phyloP scores from a whole-genome alignment of 2,329 filamentous ascomycete genomes.

The Aspergillus persii region DNA sequence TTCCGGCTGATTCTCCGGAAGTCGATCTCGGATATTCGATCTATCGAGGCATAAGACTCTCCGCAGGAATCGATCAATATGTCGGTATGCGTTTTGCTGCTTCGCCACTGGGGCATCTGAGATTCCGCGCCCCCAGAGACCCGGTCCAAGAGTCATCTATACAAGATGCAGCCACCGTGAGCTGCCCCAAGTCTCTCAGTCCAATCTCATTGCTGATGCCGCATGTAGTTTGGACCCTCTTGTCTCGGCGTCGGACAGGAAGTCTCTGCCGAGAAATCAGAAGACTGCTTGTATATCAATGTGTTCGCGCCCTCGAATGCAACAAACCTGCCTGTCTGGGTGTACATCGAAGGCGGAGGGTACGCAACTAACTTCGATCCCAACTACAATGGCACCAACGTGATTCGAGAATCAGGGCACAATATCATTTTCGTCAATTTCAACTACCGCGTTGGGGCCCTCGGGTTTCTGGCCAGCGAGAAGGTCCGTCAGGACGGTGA shows the following conservation, averaged over 20 bases:
- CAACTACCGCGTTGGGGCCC: slow-evolving; percentile 67
- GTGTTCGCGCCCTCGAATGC: slow-evolving; percentile 31
- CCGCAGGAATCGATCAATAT: background rate
- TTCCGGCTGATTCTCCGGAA: background rate
- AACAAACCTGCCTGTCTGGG: slow-evolving; percentile 59
- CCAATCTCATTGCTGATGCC: background rate
- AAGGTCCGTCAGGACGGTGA: slow-evolving; percentile 55
- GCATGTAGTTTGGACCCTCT: slow-evolving; percentile 33
- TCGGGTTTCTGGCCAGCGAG: slow-evolving; percentile 62
- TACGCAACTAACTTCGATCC: slow-evolving; percentile 52
- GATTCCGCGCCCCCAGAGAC: background rate
- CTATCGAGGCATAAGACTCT: background rate
- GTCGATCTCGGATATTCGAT: background rate
- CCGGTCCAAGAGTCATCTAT: background rate
- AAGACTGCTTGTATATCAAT: slow-evolving; percentile 36
- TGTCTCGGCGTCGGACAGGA: slow-evolving; percentile 68
- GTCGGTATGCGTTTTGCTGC: background rate
- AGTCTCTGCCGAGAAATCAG: slow-evolving; percentile 51
- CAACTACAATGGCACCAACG: slow-evolving; percentile 58
- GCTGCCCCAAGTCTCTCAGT: background rate
- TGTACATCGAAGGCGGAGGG: slow-evolving; percentile 59
- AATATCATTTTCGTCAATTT: slow-evolving; percentile 66
- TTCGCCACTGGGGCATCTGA: background rate
- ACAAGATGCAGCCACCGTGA: background rate
- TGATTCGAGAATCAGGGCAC: slow-evolving; percentile 55